A percentile compares a stretch with the other conserved stretches of the same genome.
Evolutionary conservation across 192 early-diverging fungal genomes (phyloP).

Genomic region (Coemansia umbellata): DNA sequence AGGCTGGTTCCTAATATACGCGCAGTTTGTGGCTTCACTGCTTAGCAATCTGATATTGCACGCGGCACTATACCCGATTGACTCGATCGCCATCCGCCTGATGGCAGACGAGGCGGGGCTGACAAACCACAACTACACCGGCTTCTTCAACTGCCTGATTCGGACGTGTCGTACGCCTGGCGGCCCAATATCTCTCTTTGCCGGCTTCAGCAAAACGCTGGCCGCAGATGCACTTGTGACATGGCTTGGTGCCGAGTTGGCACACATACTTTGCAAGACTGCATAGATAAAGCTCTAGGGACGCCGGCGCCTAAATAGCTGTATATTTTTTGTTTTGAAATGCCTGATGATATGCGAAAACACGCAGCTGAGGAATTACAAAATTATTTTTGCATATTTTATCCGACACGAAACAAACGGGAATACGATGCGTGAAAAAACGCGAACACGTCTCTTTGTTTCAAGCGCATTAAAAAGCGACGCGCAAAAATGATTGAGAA

Average conservation of each 20-base stretch:
- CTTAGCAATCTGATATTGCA: background rate
- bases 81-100: slow-evolving; percentile 22
- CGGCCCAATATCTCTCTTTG: slow-evolving; percentile 15
- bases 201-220: slow-evolving; percentile 11
- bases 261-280: slow-evolving; percentile 27
- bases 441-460: no score
- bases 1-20: slow-evolving; percentile 21
- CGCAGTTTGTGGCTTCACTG: slow-evolving; percentile 5
- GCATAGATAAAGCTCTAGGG: slow-evolving; percentile 3
- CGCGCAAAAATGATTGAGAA: no score
- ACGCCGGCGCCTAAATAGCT: background rate
- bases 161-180: background rate
- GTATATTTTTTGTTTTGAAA: no score
- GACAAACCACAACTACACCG: slow-evolving; percentile 13
- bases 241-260: slow-evolving; percentile 24
- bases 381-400: no score
- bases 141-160: slow-evolving; percentile 26
- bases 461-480: no score
- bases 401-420: no score
- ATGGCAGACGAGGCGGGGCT: slow-evolving; percentile 43
- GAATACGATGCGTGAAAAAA: no score
- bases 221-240: slow-evolving; percentile 19
- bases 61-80: slow-evolving; percentile 25
- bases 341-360: no score
- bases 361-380: no score